These are phyloP conservation scores for Polyporus arcularius DNA, from an alignment of 768 basidiomycete species.

Conservation along the genomic window DNA sequence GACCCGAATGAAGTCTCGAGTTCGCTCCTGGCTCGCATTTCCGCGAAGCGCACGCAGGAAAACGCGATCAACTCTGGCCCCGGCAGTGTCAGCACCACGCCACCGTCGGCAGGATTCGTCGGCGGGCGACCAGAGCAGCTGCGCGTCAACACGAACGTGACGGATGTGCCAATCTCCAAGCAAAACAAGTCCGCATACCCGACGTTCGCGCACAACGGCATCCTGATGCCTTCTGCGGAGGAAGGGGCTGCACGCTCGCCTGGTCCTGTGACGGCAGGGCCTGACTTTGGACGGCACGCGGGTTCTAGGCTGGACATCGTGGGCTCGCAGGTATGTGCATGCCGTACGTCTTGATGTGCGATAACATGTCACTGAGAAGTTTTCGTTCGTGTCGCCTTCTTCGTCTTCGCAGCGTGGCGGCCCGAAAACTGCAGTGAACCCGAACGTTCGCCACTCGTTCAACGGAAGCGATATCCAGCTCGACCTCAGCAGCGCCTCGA, in stretches of 20 bases:
- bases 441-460: constrained; percentile 72
- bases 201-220: constrained; percentile 53
- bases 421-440: constrained; percentile 41
- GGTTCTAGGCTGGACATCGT: constrained; percentile 70
- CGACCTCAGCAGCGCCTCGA: constrained; percentile 58
- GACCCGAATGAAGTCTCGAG: constrained; percentile 72
- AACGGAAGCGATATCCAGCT: constrained; percentile 69
- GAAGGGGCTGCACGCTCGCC: constrained; percentile 66
- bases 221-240: constrained; percentile 59
- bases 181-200: constrained; percentile 91
- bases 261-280: constrained; percentile 81
- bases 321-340: constrained; percentile 60
- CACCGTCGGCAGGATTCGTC: constrained; percentile 44
- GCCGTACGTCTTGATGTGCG: constrained; percentile 10
- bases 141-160: constrained; percentile 71
- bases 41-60: constrained; percentile 62
- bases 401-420: constrained; percentile 41
- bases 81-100: constrained; percentile 40
- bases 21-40: constrained; percentile 78
- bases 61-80: constrained; percentile 32
- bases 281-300: constrained; percentile 80
- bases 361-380: constrained; percentile 13
- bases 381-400: neutral
- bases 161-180: constrained; percentile 54
- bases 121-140: constrained; percentile 65